phyloP scores from a whole-genome alignment of 257 asterid species.

The Solanum dulcamara region DNA sequence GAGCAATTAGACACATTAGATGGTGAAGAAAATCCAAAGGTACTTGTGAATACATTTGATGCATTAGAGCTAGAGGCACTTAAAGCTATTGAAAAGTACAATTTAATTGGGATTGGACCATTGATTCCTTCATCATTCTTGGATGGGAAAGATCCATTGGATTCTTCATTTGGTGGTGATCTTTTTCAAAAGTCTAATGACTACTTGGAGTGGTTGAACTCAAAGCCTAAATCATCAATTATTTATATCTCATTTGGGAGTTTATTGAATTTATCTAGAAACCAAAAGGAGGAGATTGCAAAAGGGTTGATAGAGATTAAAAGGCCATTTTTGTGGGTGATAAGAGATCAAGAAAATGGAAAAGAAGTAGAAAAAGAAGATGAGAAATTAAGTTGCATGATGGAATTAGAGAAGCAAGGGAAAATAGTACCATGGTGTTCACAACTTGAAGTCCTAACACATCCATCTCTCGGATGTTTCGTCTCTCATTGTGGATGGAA shows the following conservation, averaged over 20 bases:
- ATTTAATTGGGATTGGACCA: constrained; percentile 26
- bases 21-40: not conserved
- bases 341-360: not conserved
- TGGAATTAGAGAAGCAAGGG: constrained; percentile 13
- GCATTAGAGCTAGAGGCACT: constrained; percentile 10
- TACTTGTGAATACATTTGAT: constrained; percentile 20
- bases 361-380: not conserved
- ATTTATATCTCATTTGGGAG: constrained; percentile 27
- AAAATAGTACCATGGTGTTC: constrained; percentile 32
- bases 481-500: constrained; percentile 29
- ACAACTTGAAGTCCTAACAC: constrained; percentile 16
- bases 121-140: constrained; percentile 14
- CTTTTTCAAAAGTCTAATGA: constrained; percentile 3
- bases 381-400: constrained; percentile 3
- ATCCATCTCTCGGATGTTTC: constrained; percentile 24
- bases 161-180: constrained; percentile 1
- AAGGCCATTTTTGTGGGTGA: constrained; percentile 26
- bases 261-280: not conserved
- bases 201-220: constrained; percentile 13
- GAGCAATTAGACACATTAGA: constrained; percentile 16
- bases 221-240: constrained; percentile 9
- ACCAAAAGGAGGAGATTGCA: constrained; percentile 17
- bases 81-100: constrained; percentile 9
- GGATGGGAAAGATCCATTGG: constrained; percentile 3
- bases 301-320: constrained; percentile 3